Conservation (phyloP, 148 eudicot species). For the Nepenthes gracilis region DNA sequence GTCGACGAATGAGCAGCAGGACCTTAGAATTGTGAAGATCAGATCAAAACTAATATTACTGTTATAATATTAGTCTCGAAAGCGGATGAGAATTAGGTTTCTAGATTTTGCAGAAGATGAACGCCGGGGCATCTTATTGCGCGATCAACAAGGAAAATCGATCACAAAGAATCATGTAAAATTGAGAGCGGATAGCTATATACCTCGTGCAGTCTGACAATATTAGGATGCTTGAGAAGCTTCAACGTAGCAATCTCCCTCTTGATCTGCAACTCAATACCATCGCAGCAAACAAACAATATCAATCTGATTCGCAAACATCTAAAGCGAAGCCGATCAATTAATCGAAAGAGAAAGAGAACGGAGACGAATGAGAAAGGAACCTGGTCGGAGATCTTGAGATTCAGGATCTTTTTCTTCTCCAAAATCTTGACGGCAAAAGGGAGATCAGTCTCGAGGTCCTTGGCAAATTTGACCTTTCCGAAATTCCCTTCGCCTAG, state of each 20-base stretch:
- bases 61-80: too few relatives aligned
- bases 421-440: conserved; percentile 79
- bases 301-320: too few relatives aligned
- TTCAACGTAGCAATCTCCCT: conserved; percentile 88
- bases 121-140: too few relatives aligned
- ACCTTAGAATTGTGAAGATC: too few relatives aligned
- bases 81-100: too few relatives aligned
- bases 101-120: too few relatives aligned
- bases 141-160: too few relatives aligned
- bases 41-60: too few relatives aligned
- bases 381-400: conserved; percentile 81
- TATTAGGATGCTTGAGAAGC: conserved; percentile 82
- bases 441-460: conserved; percentile 44
- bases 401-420: conserved; percentile 48
- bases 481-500: conserved; percentile 91
- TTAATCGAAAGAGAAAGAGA: too few relatives aligned
- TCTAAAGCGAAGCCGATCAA: too few relatives aligned
- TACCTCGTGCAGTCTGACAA: conserved; percentile 86
- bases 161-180: background rate
- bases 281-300: conserved; percentile 5
- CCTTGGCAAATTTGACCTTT: conserved; percentile 64
- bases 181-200: background rate
- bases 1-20: too few relatives aligned
- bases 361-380: background rate
- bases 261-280: conserved; percentile 49